Evolutionary conservation across 1,284 basidiomycete genomes (phyloP).

Genomic region (Fomitiporia mediterranea): DNA sequence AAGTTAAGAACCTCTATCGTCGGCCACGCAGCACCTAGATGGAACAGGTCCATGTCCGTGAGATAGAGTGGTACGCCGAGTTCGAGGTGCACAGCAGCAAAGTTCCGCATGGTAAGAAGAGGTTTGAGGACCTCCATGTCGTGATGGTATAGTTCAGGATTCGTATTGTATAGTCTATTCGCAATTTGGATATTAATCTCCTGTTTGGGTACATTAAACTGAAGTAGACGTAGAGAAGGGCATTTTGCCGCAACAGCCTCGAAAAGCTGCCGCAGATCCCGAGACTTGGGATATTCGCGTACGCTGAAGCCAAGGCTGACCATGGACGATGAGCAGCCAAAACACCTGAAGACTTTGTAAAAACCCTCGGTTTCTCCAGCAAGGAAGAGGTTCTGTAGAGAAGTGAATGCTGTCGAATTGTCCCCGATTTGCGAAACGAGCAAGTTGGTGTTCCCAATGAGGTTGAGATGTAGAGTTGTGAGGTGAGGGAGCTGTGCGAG

Average conservation of each 20-base stretch:
- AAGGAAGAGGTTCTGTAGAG: constrained; percentile 17
- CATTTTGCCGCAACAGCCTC: constrained; percentile 10
- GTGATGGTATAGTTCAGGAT: constrained; percentile 16
- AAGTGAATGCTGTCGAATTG: constrained; percentile 10
- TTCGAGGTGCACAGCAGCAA: constrained; percentile 20
- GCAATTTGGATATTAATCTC: constrained; percentile 8
- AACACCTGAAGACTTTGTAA: constrained; percentile 11
- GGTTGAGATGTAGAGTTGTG: constrained; percentile 17
- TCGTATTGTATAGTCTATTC: background rate
- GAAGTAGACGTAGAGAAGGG: constrained; percentile 9
- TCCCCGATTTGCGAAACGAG: constrained; percentile 1
- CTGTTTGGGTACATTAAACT: constrained; percentile 18
- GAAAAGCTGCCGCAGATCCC: constrained; percentile 13
- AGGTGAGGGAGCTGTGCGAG: constrained; percentile 15
- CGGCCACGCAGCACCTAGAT: constrained; percentile 14
- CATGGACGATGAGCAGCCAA: constrained; percentile 7
- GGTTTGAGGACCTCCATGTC: constrained; percentile 10
- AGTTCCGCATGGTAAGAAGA: constrained; percentile 6
- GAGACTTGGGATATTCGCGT: constrained; percentile 8
- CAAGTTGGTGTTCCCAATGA: background rate
- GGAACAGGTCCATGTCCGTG: constrained; percentile 10
- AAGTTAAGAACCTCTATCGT: constrained; percentile 18
- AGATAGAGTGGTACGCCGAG: constrained; percentile 18
- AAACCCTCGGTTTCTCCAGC: constrained; percentile 12
- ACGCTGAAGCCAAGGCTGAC: constrained; percentile 20